Evolutionary conservation across 2,329 filamentous ascomycete species (phyloP), one percentile per base, ranked within the genome.

Genomic region (Claviceps sp.): DNA sequence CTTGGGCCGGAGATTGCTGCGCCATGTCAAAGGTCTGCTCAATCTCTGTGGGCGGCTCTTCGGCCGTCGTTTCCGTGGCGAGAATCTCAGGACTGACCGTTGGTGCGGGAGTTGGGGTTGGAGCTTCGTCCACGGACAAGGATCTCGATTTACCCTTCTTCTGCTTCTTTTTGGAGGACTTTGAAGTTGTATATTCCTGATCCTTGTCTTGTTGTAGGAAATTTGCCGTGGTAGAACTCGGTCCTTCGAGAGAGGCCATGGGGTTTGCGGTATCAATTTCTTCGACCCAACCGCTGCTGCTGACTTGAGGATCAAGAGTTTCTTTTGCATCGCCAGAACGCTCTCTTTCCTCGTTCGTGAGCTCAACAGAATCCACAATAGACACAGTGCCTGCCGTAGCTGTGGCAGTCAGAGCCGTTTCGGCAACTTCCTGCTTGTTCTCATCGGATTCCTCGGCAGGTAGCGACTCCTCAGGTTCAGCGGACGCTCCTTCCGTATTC

Each of bases 111-210:
- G 37, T 41, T 26, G 38, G 37, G 18, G 26, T 42, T 26, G 38
- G 40, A 13, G 26, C 37, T n/a, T 42, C 22, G 22, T 52, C 50
- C 41, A 26, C 37, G 22, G 16, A 38, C 38, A 44, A 20, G 20
- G 43, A n/a, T 43, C 34, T 51, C 2, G 51, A 37, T 43, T 47
- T 54, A 8, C 18, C 44, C 53, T 65, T 60, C 58, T 65, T 67
- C 63, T 34, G 30, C 30, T 56, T 67, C 61, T 67, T 66, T 59
- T 64, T 65, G 48, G 63, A 70, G 56, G 74, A 75, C 54, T 68
- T 71, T 54, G 68, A 71, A 50, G 62, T 60, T 49, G 69, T 65
- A 38, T 65, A 58, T 4, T 65, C 65, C 53, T 57, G 60, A 37
- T 63, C 61, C 24, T 55, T 56, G 18, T 57, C 53, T 37, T 50